These are phyloP conservation scores for Penicillium lagena DNA, from an alignment of 495 filamentous ascomycete genomes.

Conservation along the genomic window DNA sequence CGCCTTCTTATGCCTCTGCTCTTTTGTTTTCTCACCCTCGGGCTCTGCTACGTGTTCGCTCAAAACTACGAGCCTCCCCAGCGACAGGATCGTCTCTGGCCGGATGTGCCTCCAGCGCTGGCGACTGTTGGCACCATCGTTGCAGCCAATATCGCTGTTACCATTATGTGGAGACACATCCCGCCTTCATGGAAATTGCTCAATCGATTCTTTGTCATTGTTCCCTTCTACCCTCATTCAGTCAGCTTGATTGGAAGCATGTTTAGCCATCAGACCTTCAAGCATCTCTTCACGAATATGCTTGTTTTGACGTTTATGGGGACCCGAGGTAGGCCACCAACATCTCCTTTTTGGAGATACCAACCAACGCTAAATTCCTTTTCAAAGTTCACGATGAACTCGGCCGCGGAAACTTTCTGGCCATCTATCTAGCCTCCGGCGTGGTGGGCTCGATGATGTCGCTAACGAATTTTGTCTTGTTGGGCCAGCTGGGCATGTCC, in stretches of 20 bases:
- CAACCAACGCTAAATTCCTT: background rate
- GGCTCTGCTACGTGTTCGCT: constrained; percentile 47
- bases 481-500: constrained; percentile 38
- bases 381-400: constrained; percentile 72
- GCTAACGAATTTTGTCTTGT: constrained; percentile 52
- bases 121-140: constrained; percentile 70
- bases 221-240: constrained; percentile 62
- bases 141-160: constrained; percentile 56
- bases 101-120: constrained; percentile 68
- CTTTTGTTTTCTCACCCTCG: constrained; percentile 47
- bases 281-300: constrained; percentile 71
- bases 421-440: constrained; percentile 66
- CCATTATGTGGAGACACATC: constrained; percentile 53
- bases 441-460: constrained; percentile 58
- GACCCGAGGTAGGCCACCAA: constrained; percentile 36
- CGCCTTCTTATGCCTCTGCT: constrained; percentile 61
- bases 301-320: constrained; percentile 52
- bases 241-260: constrained; percentile 59
- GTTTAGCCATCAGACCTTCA: constrained; percentile 70
- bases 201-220: constrained; percentile 71
- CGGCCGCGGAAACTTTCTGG: constrained; percentile 77
- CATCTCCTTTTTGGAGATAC: too few species aligned
- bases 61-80: constrained; percentile 57
- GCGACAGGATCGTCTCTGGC: constrained; percentile 55
- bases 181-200: constrained; percentile 67